Conservation (phyloP, 371 early-diverging fungal species). For the Phascolomyces articulosus region DNA sequence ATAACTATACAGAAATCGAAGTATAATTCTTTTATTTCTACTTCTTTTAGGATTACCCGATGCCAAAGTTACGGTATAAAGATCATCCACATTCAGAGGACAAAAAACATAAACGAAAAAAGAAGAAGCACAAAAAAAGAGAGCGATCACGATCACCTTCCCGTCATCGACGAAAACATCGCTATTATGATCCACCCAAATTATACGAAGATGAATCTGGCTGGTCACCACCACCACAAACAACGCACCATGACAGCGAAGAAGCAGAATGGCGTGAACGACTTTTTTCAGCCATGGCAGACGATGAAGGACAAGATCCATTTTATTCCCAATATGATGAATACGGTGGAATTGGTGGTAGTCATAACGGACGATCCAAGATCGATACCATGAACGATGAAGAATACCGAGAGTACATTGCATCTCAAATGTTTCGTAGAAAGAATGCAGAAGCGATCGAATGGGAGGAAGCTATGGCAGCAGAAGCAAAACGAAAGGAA, state of each 20-base stretch:
- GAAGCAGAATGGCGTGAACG: constrained; percentile 40
- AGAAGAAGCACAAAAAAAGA: constrained; percentile 18
- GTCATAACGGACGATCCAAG: not conserved
- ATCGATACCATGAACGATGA: constrained; percentile 42
- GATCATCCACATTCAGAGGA: constrained; percentile 2
- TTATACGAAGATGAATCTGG: constrained; percentile 41
- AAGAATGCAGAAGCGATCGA: constrained; percentile 37
- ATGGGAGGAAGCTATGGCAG: constrained; percentile 24
- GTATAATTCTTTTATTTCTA: too few species aligned
- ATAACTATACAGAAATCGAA: too few species aligned
- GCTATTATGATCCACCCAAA: constrained; percentile 13
- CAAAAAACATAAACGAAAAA: constrained; percentile 13
- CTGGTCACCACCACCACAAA: constrained; percentile 29
- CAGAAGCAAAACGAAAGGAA: constrained; percentile 22
- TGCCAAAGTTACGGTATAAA: constrained; percentile 20
- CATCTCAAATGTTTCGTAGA: constrained; percentile 34
- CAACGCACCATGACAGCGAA: constrained; percentile 15
- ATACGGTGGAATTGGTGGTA: constrained; percentile 8
- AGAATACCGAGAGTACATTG: constrained; percentile 47
- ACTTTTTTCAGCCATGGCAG: constrained; percentile 51
- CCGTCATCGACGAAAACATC: constrained; percentile 5
- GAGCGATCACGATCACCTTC: constrained; percentile 7
- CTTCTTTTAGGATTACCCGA: not conserved
- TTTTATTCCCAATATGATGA: constrained; percentile 29
- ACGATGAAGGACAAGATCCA: constrained; percentile 48